Evolutionary conservation across 106 monocot genomes (phyloP), one percentile per base, ranked within the genome.

Genomic region (Allium cepa): DNA sequence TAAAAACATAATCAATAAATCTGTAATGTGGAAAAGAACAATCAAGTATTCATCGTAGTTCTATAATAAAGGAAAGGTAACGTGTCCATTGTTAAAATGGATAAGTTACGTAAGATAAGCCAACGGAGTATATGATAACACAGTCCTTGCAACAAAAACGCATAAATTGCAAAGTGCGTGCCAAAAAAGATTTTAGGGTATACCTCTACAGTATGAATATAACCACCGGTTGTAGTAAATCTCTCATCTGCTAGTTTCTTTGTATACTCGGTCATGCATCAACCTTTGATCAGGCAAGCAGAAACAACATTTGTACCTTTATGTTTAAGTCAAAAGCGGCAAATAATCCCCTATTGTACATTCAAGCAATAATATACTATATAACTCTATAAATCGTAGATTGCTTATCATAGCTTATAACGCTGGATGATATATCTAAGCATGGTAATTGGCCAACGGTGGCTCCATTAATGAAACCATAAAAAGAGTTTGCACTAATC

Each of bases 241-340:
- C 77, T 92, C 71, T 90, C 97, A 77, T 90, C 89, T 11, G 93
- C 92, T 69, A 99, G 82, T 81, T 92, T 99, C 75, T 99, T 89
- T 73, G 97, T 99, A 50, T 99, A 92, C 64, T 99, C 97, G 64
- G 93, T 99, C 97, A 99, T 99, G 69, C 93, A 89, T 26, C 97
- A 77, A 71, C 97, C 97, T 92, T 92, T 56, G 79, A 55, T 22
- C 12, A 69, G 36, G n/a, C 46, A 67, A 64, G 60, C 60, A 26
- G 26, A 46, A 53, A 66, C 53, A 66, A 47, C n/a, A 22, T 48
- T 70, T 8, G 4, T 26, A 49, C 13, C 22, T 22, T 22, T 22
- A 22, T 15, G 64, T 48, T 26, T 67, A 51, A 22, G 1, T 22
- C 22, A 22, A 22, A 22, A 22, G 22, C 22, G 22, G 22, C 0